A percentile compares a stretch with the other conserved stretches of the same genome.
phyloP scores from a whole-genome alignment of 768 basidiomycete genomes.

The Tylopilus sp. region DNA sequence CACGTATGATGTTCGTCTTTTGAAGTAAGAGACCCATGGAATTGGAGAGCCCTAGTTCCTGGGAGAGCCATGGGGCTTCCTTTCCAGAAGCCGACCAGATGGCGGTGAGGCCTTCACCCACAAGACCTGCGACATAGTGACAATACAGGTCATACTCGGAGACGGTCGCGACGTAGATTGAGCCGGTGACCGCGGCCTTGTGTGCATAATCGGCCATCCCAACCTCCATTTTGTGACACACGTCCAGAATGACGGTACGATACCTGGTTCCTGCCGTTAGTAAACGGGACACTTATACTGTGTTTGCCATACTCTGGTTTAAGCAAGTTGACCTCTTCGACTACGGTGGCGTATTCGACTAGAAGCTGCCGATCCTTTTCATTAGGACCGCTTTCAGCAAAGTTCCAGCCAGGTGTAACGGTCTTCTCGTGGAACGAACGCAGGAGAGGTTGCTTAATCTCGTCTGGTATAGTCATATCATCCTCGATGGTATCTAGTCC shows the following conservation, averaged over 20 bases:
- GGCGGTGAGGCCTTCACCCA: conserved; percentile 91
- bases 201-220: conserved; percentile 98
- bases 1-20: conserved; percentile 97
- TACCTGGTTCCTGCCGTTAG: conserved; percentile 44
- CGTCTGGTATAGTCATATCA: conserved; percentile 92
- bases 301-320: conserved; percentile 46
- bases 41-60: conserved; percentile 86
- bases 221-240: conserved; percentile 79
- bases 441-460: conserved; percentile 81
- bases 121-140: conserved; percentile 96
- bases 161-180: conserved; percentile 68
- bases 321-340: conserved; percentile 75
- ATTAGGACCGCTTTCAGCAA: conserved; percentile 72
- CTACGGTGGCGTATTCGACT: conserved; percentile 75
- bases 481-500: conserved; percentile 98
- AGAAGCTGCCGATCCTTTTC: conserved; percentile 89
- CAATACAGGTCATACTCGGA: conserved; percentile 96
- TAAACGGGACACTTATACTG: not conserved
- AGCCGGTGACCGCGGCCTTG: conserved; percentile 67
- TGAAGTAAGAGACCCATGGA: conserved; percentile 95
- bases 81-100: conserved; percentile 85
- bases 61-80: conserved; percentile 68
- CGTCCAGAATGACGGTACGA: conserved; percentile 77
- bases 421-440: conserved; percentile 79
- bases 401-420: conserved; percentile 83